A percentile compares a stretch with the other conserved stretches of the same genome.
phyloP scores from a whole-genome alignment of 306 rosid species.

The Malus asiatica region DNA sequence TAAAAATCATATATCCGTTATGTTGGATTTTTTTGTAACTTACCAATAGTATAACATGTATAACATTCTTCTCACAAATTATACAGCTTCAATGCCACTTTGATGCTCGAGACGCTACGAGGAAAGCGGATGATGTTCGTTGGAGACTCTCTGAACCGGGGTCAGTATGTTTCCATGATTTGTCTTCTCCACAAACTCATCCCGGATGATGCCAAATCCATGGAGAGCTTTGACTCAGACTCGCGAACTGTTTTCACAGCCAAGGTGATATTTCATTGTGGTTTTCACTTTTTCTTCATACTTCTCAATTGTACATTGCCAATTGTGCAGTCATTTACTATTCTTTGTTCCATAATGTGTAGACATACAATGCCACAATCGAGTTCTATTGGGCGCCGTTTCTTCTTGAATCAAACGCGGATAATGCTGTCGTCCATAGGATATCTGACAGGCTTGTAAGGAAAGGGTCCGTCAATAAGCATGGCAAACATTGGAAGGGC shows the following conservation, averaged over 20 bases:
- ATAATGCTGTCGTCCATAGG: conserved; percentile 70
- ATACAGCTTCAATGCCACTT: conserved; percentile 70
- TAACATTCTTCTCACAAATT: neutral
- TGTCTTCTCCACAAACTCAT: conserved; percentile 82
- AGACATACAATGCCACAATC: conserved; percentile 88
- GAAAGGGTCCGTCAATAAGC: conserved; percentile 83
- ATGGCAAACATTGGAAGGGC: conserved; percentile 79
- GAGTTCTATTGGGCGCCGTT: conserved; percentile 99
- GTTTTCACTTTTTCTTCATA: neutral
- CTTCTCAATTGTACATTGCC: neutral
- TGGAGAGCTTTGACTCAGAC: conserved; percentile 81
- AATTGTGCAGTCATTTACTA: neutral
- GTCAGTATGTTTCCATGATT: conserved; percentile 79
- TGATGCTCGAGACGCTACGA: conserved; percentile 79
- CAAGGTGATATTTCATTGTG: conserved; percentile 40
- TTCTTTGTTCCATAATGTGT: neutral
- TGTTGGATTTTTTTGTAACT: neutral
- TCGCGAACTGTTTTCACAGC: conserved; percentile 82
- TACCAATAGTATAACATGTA: neutral
- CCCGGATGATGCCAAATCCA: conserved; percentile 70
- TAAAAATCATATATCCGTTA: neutral
- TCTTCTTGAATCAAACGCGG: conserved; percentile 82
- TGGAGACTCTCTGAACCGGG: conserved; percentile 90
- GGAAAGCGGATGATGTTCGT: conserved; percentile 93
- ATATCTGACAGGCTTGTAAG: conserved; percentile 71